Evolutionary conservation across 2,329 filamentous ascomycete genomes (phyloP).

Genomic region (Hypoxylon sp.): DNA sequence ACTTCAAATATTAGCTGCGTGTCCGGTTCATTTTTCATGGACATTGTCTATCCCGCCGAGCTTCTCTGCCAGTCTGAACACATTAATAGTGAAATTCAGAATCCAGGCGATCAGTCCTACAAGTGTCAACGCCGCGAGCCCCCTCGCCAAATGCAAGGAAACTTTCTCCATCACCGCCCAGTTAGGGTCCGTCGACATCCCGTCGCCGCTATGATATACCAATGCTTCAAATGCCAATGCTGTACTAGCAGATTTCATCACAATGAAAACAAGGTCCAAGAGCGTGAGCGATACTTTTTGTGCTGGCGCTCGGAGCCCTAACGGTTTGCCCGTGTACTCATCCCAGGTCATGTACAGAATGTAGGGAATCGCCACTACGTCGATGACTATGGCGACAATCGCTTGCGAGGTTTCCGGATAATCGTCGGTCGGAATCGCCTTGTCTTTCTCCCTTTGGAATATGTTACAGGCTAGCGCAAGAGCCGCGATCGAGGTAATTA

Average conservation of each 20-base stretch:
- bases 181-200: conserved; percentile 53
- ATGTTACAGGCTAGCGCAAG: conserved; percentile 84
- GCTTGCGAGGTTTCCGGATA: conserved; percentile 79
- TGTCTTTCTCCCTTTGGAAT: conserved; percentile 69
- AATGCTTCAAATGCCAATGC: conserved; percentile 90
- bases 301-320: conserved; percentile 85
- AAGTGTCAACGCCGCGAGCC: conserved; percentile 82
- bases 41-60: conserved; percentile 69
- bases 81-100: conserved; percentile 88
- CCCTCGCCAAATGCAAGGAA: conserved; percentile 71
- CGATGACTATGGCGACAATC: conserved; percentile 89
- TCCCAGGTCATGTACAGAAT: conserved; percentile 95
- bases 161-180: conserved; percentile 67
- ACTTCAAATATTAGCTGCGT: conserved; percentile 25
- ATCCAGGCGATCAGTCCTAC: conserved; percentile 91
- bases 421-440: conserved; percentile 54
- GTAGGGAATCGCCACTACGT: conserved; percentile 90
- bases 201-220: conserved; percentile 66
- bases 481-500: conserved; percentile 85
- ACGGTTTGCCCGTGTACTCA: conserved; percentile 93
- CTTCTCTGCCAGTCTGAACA: conserved; percentile 77
- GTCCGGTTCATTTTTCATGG: conserved; percentile 51
- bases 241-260: conserved; percentile 95
- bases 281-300: conserved; percentile 92
- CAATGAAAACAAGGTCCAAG: conserved; percentile 94